Percentiles rank a stretch among this genome's conserved stretches.
These are phyloP conservation scores for Gilbertella persicaria DNA, from an alignment of 371 early-diverging fungal genomes.

Conservation along the genomic window DNA sequence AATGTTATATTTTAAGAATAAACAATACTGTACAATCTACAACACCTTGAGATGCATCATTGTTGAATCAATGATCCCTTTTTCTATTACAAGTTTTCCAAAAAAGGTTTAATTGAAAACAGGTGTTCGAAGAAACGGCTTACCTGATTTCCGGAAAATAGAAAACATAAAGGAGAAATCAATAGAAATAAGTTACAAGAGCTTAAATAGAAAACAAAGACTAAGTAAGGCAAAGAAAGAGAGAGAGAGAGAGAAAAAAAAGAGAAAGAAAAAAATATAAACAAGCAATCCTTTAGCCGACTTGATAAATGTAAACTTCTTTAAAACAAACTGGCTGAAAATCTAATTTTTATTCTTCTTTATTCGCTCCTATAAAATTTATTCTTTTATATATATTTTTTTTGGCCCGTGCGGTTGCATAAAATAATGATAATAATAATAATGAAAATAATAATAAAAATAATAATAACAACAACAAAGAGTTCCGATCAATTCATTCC, in stretches of 20 bases:
- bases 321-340: background rate
- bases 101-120: background rate
- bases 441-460: conserved; percentile 10
- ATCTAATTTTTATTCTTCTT: background rate
- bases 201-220: background rate
- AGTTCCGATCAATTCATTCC: conserved; percentile 36
- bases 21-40: no score
- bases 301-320: no score
- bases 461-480: conserved; percentile 10
- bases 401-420: conserved; percentile 32
- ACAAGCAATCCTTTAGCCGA: no score
- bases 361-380: background rate
- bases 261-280: background rate
- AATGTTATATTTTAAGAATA: no score
- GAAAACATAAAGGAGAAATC: no score
- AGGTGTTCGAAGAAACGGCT: no score
- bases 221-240: no score
- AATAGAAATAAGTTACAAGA: no score
- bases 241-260: no score
- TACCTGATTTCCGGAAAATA: background rate
- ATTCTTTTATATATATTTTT: conserved; percentile 5
- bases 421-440: conserved; percentile 13
- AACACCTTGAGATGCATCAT: no score
- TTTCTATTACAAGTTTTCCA: background rate
- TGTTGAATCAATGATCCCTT: no score